Conservation (phyloP, 192 early-diverging fungal genomes). For the Cladochytrium replicatum region DNA sequence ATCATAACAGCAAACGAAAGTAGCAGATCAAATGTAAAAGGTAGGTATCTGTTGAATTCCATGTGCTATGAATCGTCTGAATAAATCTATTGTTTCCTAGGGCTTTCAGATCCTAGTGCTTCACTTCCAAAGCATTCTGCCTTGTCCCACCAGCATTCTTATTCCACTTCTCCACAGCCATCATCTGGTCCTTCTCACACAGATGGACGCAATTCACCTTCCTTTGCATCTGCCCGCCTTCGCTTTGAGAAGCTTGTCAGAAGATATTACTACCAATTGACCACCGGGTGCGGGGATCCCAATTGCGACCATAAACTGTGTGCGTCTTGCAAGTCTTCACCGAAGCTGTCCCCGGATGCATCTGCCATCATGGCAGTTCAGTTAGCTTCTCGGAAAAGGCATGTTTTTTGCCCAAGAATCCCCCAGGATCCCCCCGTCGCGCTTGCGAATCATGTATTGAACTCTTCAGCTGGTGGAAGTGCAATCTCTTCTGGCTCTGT, state of each 20-base stretch:
- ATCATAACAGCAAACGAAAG: too few species aligned
- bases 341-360: constrained; percentile 28
- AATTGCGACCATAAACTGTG: constrained; percentile 35
- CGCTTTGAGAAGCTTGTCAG: constrained; percentile 16
- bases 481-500: background rate
- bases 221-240: constrained; percentile 1
- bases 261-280: constrained; percentile 46
- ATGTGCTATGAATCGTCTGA: too few species aligned
- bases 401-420: constrained; percentile 29
- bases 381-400: constrained; percentile 26
- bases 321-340: constrained; percentile 20
- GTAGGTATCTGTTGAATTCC: too few species aligned
- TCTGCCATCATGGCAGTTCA: constrained; percentile 45
- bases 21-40: too few species aligned
- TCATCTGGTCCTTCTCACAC: constrained; percentile 4
- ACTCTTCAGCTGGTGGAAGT: too few species aligned
- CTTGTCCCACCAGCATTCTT: too few species aligned
- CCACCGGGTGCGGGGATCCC: constrained; percentile 30
- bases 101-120: too few species aligned
- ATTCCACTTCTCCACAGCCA: background rate
- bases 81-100: too few species aligned
- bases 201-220: constrained; percentile 8
- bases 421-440: constrained; percentile 12
- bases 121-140: too few species aligned
- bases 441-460: background rate